These are phyloP conservation scores for Salix viminalis DNA, from an alignment of 345 rosid genomes.

Conservation along the genomic window DNA sequence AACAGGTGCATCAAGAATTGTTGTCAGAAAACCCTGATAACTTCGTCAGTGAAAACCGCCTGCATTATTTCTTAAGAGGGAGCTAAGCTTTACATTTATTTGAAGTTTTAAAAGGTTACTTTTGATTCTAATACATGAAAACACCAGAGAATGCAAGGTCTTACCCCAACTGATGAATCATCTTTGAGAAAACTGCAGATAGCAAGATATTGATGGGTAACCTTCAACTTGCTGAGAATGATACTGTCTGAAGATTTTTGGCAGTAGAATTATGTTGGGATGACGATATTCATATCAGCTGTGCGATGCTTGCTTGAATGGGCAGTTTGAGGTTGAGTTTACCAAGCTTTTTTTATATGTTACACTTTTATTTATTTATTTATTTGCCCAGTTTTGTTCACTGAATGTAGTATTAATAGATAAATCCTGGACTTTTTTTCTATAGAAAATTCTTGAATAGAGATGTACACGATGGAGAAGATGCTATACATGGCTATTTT, in stretches of 20 bases:
- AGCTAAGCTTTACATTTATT: conserved; percentile 12
- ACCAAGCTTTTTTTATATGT: neutral
- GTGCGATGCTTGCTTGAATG: neutral
- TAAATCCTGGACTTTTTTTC: no score
- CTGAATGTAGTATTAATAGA: neutral
- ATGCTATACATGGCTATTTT: no score
- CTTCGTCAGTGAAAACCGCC: conserved; percentile 5
- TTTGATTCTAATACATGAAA: neutral
- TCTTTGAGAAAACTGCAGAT: neutral
- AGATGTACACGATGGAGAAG: no score
- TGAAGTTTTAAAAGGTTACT: neutral
- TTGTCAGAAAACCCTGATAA: conserved; percentile 14
- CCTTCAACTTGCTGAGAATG: neutral
- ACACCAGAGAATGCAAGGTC: neutral
- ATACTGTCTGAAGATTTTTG: neutral
- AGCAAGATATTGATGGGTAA: neutral
- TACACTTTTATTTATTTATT: neutral
- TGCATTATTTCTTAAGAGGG: conserved; percentile 14
- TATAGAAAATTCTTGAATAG: no score
- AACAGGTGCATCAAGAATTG: conserved; percentile 2
- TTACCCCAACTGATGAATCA: conserved; percentile 2
- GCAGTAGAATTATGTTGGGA: neutral
- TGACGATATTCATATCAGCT: neutral
- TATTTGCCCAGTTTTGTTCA: neutral
- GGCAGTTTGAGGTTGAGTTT: neutral